Conservation (phyloP, 2,329 filamentous ascomycete genomes). For the Aschersonia sp. region DNA sequence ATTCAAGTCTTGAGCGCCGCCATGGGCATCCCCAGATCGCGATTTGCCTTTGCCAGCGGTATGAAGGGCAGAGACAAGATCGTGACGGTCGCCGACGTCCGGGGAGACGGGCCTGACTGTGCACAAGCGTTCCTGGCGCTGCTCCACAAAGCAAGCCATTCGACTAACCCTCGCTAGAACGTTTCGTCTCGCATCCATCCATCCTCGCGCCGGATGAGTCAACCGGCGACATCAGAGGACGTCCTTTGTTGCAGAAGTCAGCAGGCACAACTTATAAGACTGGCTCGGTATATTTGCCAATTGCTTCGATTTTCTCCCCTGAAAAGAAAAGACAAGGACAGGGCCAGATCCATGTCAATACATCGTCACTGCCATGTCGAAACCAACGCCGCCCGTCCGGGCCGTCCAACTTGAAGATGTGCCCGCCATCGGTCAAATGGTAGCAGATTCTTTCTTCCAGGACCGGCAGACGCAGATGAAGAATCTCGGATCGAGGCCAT, state of each 20-base stretch:
- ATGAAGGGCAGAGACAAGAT: conserved; percentile 52
- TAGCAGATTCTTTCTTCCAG: conserved; percentile 13
- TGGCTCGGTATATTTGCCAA: too few relatives aligned
- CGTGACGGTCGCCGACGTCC: conserved; percentile 25
- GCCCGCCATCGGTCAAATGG: conserved; percentile 13
- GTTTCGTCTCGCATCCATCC: background rate
- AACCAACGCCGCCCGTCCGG: conserved; percentile 8
- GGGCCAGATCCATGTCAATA: too few relatives aligned
- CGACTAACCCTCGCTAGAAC: background rate
- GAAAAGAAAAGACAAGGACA: background rate
- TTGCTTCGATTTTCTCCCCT: background rate
- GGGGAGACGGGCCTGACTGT: conserved; percentile 15
- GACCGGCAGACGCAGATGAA: conserved; percentile 24
- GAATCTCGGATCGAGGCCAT: conserved; percentile 12
- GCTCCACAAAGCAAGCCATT: conserved; percentile 11
- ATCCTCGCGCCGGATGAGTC: background rate
- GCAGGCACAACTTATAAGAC: too few relatives aligned
- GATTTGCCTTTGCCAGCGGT: conserved; percentile 47
- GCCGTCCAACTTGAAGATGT: conserved; percentile 13
- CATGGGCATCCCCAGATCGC: conserved; percentile 47
- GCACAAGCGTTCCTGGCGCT: conserved; percentile 12
- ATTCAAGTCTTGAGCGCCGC: conserved; percentile 45
- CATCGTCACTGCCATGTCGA: conserved; percentile 5
- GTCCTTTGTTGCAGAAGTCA: too few relatives aligned
- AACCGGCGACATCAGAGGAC: background rate